These are phyloP conservation scores for Pestalotiopsis sp. DNA, from an alignment of 2,329 filamentous ascomycete genomes.

Conservation along the genomic window DNA sequence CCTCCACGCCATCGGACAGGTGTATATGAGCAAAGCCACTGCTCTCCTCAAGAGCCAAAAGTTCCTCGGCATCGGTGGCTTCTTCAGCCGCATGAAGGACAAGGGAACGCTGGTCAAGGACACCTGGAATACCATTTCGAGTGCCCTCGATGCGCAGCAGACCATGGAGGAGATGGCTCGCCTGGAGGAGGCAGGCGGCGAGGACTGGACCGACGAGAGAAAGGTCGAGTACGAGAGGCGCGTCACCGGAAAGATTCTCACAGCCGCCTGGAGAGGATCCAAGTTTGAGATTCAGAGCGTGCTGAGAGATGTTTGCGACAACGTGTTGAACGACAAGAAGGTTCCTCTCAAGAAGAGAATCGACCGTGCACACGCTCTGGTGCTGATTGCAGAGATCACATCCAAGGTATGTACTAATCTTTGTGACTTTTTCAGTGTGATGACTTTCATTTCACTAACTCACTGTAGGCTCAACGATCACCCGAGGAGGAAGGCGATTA, in stretches of 20 bases:
- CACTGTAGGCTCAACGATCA: conserved; percentile 74
- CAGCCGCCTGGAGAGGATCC: conserved; percentile 92
- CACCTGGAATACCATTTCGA: conserved; percentile 96
- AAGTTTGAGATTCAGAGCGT: conserved; percentile 99
- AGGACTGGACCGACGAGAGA: conserved; percentile 98
- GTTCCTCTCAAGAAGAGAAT: conserved; percentile 82
- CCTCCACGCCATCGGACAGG: conserved; percentile 89
- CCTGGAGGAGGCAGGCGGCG: conserved; percentile 89
- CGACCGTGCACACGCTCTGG: conserved; percentile 86
- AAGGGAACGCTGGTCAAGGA: conserved; percentile 97
- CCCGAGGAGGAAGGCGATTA: conserved; percentile 98
- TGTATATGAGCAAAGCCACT: conserved; percentile 85
- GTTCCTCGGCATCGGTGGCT: conserved; percentile 92
- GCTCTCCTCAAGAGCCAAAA: conserved; percentile 93
- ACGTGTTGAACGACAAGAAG: conserved; percentile 77
- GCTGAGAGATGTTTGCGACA: conserved; percentile 90
- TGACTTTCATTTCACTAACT: neutral
- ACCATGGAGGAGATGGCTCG: conserved; percentile 99
- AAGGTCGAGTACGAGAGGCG: conserved; percentile 93
- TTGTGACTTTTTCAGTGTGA: neutral
- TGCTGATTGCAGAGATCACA: conserved; percentile 88
- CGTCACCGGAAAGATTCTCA: conserved; percentile 97
- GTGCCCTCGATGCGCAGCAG: conserved; percentile 94
- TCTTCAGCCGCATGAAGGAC: conserved; percentile 92
- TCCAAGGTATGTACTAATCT: conserved; percentile 63